Base-by-base conservation (phyloP, 257 asterid species). In the Salvia hispanica region DNA sequence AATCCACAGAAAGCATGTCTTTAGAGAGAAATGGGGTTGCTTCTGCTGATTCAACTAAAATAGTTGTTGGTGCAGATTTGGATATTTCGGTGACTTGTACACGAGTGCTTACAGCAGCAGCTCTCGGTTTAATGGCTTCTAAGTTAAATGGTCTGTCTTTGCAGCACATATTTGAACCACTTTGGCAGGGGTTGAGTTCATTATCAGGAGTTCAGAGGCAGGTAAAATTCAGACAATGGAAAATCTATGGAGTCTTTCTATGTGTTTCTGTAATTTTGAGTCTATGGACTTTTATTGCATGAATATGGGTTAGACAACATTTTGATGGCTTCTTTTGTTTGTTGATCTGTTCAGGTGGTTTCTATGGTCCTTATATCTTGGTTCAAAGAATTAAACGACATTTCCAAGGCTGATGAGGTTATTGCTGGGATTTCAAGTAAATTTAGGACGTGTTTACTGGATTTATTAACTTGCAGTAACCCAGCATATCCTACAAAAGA, bases 201-300 rank as follows among this genome's bases (percentile, higher is more conserved):
- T 58, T 80, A 16, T 91, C 97, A 69, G 99, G 99, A 69, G 99
- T 94, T 80, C 99, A 88, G 80, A 83, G 99, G 9, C 97, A 94
- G 97, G 99, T 94, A 78, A 59, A 59, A 48, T 62, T 67, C 67
- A 72, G 21, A 71, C 28, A 33, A 7, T 34, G 25, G 71, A 65
- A 51, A 67, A 18, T 46, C 57, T 47, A 58, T 67, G 28, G 50
- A 36, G 36, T 67, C 31, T 73, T 62, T 57, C 16, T 37, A 16
- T 31, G 40, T 9, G 11, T 16, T 67, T 33, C 43, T 16, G 28
- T 53, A 18, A 57, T 40, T 48, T 66, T 72, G 28, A 59, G 53
- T 39, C 40, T 71, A 47, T 39, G 33, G 25, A 37, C 16, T 37
- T 57, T 50, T 66, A 9, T 62, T 66, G 28, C 72, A 51, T 14